Conservation (phyloP, 352 stramenopile species). For the Phytophthora sp. region DNA sequence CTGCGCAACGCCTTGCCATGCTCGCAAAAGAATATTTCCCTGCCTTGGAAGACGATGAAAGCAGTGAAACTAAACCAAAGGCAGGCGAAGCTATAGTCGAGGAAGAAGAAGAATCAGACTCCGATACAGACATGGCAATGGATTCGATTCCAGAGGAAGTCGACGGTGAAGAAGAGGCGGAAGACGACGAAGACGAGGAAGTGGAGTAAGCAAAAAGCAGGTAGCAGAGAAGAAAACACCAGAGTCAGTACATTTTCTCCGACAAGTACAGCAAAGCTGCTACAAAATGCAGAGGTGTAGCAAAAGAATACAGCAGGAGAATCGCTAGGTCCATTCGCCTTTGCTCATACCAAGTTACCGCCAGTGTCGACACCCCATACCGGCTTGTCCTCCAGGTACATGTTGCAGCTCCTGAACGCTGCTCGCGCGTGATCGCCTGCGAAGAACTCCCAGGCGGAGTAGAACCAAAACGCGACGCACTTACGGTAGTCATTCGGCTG, state of each 20-base stretch:
- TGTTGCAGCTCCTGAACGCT: constrained; percentile 85
- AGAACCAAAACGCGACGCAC: constrained; percentile 89
- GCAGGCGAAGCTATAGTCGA: constrained; percentile 18
- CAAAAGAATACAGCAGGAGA: constrained; percentile 11
- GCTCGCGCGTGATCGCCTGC: constrained; percentile 73
- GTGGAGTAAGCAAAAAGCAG: constrained; percentile 7
- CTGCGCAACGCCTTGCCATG: constrained; percentile 53
- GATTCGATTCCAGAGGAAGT: constrained; percentile 28
- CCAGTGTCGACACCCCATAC: constrained; percentile 43
- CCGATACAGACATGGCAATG: constrained; percentile 42
- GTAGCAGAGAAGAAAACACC: background rate
- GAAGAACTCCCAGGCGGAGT: constrained; percentile 85
- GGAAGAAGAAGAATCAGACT: constrained; percentile 38
- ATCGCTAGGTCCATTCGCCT: background rate
- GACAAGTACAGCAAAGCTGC: constrained; percentile 9
- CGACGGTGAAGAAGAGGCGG: constrained; percentile 1
- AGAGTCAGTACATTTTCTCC: constrained; percentile 22
- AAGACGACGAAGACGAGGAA: constrained; percentile 13
- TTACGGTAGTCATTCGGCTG: constrained; percentile 90
- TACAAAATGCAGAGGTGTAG: constrained; percentile 22
- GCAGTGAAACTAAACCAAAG: constrained; percentile 17
- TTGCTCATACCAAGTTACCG: constrained; percentile 34
- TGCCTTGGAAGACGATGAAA: constrained; percentile 38
- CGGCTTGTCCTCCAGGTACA: constrained; percentile 81
- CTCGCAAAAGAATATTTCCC: constrained; percentile 77